A percentile compares a stretch with the other conserved stretches of the same genome.
Evolutionary conservation across 2,329 filamentous ascomycete genomes (phyloP).

Genomic region (Byssochlamys sp.): DNA sequence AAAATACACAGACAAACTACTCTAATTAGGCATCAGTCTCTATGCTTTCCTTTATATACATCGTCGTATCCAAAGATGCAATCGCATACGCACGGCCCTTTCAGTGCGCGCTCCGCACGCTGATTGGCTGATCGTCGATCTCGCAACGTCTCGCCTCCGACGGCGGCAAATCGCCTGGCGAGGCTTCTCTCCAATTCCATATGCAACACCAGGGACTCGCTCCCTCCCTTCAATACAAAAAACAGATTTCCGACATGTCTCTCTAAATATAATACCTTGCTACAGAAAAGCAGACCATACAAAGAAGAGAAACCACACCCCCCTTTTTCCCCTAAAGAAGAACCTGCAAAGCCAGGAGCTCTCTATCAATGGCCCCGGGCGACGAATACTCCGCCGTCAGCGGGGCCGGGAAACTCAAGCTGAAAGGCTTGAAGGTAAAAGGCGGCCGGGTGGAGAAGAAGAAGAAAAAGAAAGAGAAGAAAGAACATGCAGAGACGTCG

Average conservation of each 20-base stretch:
- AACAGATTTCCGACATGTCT: background rate
- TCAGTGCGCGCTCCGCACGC: background rate
- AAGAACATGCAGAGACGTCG: slow-evolving; percentile 4
- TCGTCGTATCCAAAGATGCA: too few relatives aligned
- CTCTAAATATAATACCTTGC: background rate
- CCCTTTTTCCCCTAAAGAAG: background rate
- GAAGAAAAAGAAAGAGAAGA: slow-evolving; percentile 41
- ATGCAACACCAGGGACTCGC: background rate
- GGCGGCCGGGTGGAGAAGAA: slow-evolving; percentile 36
- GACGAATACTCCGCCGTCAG: slow-evolving; percentile 62
- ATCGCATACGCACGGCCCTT: background rate
- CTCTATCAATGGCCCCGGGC: slow-evolving; percentile 6
- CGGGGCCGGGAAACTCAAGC: slow-evolving; percentile 66
- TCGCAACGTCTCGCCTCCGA: background rate
- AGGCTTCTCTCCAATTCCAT: background rate
- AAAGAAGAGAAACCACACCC: background rate
- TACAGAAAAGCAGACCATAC: background rate
- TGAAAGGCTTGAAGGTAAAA: slow-evolving; percentile 66
- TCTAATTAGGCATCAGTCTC: too few relatives aligned
- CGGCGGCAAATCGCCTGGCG: background rate
- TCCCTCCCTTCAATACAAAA: background rate
- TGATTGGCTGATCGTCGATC: background rate
- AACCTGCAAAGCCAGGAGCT: slow-evolving; percentile 10
- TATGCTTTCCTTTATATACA: too few relatives aligned
- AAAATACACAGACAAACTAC: background rate